Percentiles rank a stretch among this genome's conserved stretches.
Conservation (phyloP, 179 eudicot genomes). For the Sideroxylon spinosum region DNA sequence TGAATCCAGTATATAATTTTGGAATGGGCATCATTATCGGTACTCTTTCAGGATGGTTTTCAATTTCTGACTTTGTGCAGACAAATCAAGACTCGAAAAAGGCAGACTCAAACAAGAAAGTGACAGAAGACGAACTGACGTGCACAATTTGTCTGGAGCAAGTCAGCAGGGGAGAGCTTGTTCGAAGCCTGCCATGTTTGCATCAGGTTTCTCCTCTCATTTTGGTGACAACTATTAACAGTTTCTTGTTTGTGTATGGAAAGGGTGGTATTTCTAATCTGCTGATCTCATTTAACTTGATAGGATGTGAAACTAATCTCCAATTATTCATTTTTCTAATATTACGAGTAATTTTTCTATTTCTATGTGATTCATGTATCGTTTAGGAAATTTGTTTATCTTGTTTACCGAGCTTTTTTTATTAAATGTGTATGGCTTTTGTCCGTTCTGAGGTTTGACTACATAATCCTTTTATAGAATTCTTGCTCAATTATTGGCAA, state of each 20-base stretch:
- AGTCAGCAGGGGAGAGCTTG: constrained; percentile 55
- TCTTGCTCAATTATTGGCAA: constrained; percentile 1
- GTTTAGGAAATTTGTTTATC: not conserved
- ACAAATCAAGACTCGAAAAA: constrained; percentile 38
- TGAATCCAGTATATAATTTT: not conserved
- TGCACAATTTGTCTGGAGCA: constrained; percentile 75
- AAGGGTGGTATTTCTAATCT: not conserved
- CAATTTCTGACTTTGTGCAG: constrained; percentile 16
- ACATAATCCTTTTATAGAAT: not conserved
- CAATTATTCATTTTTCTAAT: not conserved
- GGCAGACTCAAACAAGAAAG: constrained; percentile 30
- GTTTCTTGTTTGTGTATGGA: not conserved
- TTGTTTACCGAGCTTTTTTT: not conserved
- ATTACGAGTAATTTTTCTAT: not conserved
- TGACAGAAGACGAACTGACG: constrained; percentile 50
- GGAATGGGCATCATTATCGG: not conserved
- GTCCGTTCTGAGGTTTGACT: not conserved
- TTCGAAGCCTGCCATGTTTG: constrained; percentile 71
- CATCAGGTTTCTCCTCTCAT: constrained; percentile 45
- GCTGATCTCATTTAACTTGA: not conserved
- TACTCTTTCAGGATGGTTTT: not conserved
- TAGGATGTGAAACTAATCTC: not conserved
- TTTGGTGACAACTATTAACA: not conserved
- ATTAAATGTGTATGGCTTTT: not conserved
- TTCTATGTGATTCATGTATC: not conserved